Conservation (phyloP, 768 basidiomycete species). For the Heimioporus sp. region DNA sequence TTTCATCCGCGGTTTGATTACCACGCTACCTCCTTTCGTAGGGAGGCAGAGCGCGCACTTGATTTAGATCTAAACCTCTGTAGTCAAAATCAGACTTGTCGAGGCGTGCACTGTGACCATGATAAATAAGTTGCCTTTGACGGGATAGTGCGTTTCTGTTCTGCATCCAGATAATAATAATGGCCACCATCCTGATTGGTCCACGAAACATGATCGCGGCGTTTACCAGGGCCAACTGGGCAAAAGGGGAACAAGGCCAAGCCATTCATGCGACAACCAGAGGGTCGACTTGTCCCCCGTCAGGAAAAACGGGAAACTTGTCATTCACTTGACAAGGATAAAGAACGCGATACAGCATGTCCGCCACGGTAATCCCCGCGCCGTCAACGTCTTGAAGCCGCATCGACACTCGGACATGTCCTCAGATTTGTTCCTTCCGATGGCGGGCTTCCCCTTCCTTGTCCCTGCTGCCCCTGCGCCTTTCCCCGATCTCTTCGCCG, state of each 20-base stretch:
- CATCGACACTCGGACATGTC: background rate
- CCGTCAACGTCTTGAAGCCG: conserved; percentile 11
- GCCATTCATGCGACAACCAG: background rate
- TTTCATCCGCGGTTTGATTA: conserved; percentile 15
- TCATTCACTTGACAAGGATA: background rate
- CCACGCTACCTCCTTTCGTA: conserved; percentile 26
- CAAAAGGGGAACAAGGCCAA: conserved; percentile 3
- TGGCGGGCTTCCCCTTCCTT: conserved; percentile 10
- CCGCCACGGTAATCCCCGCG: conserved; percentile 17
- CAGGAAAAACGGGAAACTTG: conserved; percentile 3
- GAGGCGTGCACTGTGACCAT: conserved; percentile 2
- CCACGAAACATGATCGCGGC: conserved; percentile 14
- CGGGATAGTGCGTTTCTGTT: conserved; percentile 1
- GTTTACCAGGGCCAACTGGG: conserved; percentile 5
- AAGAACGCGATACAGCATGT: background rate
- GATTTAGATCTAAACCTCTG: conserved; percentile 13
- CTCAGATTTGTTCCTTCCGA: conserved; percentile 10
- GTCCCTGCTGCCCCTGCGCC: conserved; percentile 3
- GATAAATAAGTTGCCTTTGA: background rate
- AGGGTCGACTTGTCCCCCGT: background rate
- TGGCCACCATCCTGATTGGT: conserved; percentile 9
- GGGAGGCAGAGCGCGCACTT: conserved; percentile 6
- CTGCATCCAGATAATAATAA: conserved; percentile 2
- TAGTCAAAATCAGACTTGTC: conserved; percentile 26
- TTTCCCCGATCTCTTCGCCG: conserved; percentile 20